phyloP scores from a whole-genome alignment of 1,139 yeast genomes.

The Hyphopichia burtonii region DNA sequence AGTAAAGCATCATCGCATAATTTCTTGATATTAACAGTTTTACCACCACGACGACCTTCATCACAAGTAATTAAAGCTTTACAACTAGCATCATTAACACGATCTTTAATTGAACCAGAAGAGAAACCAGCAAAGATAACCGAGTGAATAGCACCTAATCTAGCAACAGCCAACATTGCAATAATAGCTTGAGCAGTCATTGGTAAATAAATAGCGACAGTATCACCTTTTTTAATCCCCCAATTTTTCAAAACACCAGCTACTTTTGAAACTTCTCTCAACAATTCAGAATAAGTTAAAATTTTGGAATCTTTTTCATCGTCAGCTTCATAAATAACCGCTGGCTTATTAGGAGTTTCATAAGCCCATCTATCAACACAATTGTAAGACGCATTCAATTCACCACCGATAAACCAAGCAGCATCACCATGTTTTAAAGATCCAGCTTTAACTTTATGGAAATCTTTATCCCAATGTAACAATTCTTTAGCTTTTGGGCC shows the following conservation, averaged over 20 bases:
- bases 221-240: constrained; percentile 93
- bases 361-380: constrained; percentile 97
- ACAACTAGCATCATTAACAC: constrained; percentile 85
- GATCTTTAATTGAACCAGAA: constrained; percentile 88
- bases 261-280: constrained; percentile 81
- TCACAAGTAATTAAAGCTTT: constrained; percentile 92
- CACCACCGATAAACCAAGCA: constrained; percentile 93
- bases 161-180: constrained; percentile 91
- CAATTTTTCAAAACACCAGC: constrained; percentile 84
- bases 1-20: constrained; percentile 91
- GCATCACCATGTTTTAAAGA: constrained; percentile 75
- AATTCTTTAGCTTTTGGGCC: constrained; percentile 79
- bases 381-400: constrained; percentile 89
- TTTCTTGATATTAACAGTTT: constrained; percentile 83
- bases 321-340: constrained; percentile 94
- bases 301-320: constrained; percentile 72
- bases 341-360: constrained; percentile 80
- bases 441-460: constrained; percentile 71
- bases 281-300: constrained; percentile 82
- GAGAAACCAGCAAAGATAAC: constrained; percentile 97
- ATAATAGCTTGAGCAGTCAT: constrained; percentile 96
- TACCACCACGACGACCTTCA: constrained; percentile 97
- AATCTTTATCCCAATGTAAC: constrained; percentile 83
- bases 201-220: constrained; percentile 94
- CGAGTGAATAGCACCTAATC: constrained; percentile 95